These are phyloP conservation scores for Fistulinella prunicolor DNA, from an alignment of 768 basidiomycete genomes.

Conservation along the genomic window DNA sequence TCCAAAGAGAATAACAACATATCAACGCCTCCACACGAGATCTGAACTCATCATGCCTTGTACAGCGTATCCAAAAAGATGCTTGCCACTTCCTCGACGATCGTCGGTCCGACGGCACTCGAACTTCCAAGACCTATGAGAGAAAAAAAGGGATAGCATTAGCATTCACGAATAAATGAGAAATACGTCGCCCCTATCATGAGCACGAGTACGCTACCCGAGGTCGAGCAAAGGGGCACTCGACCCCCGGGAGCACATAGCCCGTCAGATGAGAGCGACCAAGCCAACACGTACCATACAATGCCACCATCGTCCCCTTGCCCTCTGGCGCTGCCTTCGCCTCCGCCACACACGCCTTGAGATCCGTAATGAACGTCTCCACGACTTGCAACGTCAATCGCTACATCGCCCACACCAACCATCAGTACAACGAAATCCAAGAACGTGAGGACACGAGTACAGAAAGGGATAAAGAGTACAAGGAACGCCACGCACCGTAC, in stretches of 20 bases:
- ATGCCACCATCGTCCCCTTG: conserved; percentile 83
- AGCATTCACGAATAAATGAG: too few relatives aligned
- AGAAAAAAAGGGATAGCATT: too few relatives aligned
- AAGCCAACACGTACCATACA: conserved; percentile 82
- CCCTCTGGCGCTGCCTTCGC: conserved; percentile 61
- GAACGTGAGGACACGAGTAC: background rate
- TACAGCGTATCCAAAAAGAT: conserved; percentile 81
- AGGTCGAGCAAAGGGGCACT: too few relatives aligned
- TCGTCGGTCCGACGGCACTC: conserved; percentile 74
- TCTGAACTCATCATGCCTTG: conserved; percentile 58
- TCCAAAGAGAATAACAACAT: too few relatives aligned
- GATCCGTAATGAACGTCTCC: conserved; percentile 79
- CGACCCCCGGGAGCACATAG: too few relatives aligned
- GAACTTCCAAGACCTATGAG: conserved; percentile 75
- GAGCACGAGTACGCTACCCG: too few relatives aligned
- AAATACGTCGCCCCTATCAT: too few relatives aligned
- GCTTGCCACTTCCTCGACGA: conserved; percentile 76
- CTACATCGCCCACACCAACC: conserved; percentile 39
- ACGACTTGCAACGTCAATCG: conserved; percentile 73
- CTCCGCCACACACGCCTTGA: conserved; percentile 73
- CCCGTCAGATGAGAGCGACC: too few relatives aligned
- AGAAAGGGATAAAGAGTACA: background rate
- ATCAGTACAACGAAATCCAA: background rate
- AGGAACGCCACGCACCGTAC: conserved; percentile 62
- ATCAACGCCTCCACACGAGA: too few relatives aligned